Evolutionary conservation across 805 yeast species (phyloP).

Genomic region (Sugiyamaella valdiviana): DNA sequence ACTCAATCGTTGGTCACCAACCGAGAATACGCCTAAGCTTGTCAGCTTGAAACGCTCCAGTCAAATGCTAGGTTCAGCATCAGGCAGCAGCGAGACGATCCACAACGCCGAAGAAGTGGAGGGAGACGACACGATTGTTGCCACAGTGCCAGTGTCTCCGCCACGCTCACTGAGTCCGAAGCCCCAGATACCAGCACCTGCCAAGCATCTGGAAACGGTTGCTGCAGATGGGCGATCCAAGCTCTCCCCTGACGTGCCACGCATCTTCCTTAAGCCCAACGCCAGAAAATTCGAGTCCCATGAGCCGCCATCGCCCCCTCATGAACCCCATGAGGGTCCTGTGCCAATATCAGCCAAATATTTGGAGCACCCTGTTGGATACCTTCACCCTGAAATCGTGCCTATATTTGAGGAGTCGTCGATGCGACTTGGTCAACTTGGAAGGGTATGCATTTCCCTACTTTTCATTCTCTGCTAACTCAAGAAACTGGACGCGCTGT

Average conservation of each 20-base stretch:
- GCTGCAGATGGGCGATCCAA: not conserved
- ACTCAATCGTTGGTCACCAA: too few relatives aligned
- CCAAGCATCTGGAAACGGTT: not conserved
- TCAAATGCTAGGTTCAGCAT: not conserved
- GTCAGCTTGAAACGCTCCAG: not conserved
- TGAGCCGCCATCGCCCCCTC: not conserved
- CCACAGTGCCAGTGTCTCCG: not conserved
- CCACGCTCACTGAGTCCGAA: not conserved
- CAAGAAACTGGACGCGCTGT: slow-evolving; percentile 12
- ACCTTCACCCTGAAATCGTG: slow-evolving; percentile 23
- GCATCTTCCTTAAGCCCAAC: not conserved
- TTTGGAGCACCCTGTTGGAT: not conserved
- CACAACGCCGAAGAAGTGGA: not conserved
- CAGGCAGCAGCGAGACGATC: not conserved
- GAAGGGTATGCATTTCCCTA: slow-evolving; percentile 5
- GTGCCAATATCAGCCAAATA: not conserved
- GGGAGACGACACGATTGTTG: not conserved
- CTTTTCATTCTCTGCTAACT: not conserved
- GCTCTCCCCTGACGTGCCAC: not conserved
- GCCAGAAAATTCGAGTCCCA: not conserved
- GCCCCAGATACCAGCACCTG: not conserved
- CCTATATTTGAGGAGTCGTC: slow-evolving; percentile 23
- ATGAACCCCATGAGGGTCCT: not conserved
- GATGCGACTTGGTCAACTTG: slow-evolving; percentile 20
- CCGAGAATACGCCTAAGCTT: not conserved